A percentile compares a stretch with the other conserved stretches of the same genome.
Conservation (phyloP, 148 eudicot species). For the Diospyros kaki region DNA sequence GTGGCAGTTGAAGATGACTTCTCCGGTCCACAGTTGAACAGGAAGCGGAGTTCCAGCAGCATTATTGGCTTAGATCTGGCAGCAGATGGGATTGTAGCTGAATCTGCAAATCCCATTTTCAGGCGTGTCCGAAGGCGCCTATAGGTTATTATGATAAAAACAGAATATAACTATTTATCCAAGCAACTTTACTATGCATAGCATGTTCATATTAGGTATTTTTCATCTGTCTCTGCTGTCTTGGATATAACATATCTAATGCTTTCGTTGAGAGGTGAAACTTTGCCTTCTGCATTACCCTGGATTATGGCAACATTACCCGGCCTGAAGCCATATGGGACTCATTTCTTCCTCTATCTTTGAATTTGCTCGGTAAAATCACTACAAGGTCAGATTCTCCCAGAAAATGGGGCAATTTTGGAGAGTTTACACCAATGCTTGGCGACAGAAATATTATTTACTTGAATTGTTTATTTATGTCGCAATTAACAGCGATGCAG, state of each 20-base stretch:
- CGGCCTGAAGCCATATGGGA: too few species aligned
- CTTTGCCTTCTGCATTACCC: constrained; percentile 1
- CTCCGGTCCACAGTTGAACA: constrained; percentile 26
- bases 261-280: constrained; percentile 15
- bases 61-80: constrained; percentile 59
- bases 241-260: neutral
- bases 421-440: too few species aligned
- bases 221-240: neutral
- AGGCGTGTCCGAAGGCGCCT: constrained; percentile 55
- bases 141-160: constrained; percentile 17
- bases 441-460: too few species aligned
- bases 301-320: too few species aligned
- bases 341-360: too few species aligned
- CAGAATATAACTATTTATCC: neutral
- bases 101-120: constrained; percentile 37
- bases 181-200: neutral
- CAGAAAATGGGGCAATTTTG: too few species aligned
- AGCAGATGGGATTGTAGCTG: constrained; percentile 41
- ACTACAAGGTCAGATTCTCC: too few species aligned
- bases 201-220: neutral
- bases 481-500: too few species aligned
- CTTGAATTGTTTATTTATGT: too few species aligned
- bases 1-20: constrained; percentile 38
- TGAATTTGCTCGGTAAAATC: too few species aligned
- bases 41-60: constrained; percentile 85